A percentile compares a stretch with the other conserved stretches of the same genome.
Conservation (phyloP, 345 rosid genomes). For the Corymbia maculata region DNA sequence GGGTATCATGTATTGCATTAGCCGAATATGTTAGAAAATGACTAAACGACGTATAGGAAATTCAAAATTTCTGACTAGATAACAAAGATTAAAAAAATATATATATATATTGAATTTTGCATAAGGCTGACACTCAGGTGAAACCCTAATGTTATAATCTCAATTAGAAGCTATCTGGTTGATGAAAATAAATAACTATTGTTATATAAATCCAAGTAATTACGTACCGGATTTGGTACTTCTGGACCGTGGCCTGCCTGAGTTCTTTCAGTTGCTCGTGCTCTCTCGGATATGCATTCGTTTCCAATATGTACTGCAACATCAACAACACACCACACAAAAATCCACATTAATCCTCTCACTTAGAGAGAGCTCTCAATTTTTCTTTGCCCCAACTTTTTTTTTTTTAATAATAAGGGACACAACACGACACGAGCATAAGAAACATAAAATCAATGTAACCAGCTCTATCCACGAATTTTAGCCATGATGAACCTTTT, state of each 20-base stretch:
- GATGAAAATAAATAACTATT: background rate
- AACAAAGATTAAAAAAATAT: background rate
- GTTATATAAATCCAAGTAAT: background rate
- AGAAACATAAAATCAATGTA: too few species aligned
- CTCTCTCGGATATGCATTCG: conserved; percentile 41
- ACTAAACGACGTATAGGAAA: background rate
- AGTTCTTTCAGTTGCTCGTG: conserved; percentile 31
- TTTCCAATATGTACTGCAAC: conserved; percentile 26
- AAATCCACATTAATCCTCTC: background rate
- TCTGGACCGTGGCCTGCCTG: conserved; percentile 22
- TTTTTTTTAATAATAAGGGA: too few species aligned
- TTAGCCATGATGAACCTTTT: too few species aligned
- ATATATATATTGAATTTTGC: background rate
- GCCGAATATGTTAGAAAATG: background rate
- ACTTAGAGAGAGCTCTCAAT: background rate
- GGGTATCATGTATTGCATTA: background rate
- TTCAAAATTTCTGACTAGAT: fast-evolving
- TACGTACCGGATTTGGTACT: conserved; percentile 6
- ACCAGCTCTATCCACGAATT: too few species aligned
- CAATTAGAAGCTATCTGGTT: too few species aligned
- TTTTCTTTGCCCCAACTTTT: background rate
- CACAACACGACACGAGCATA: too few species aligned
- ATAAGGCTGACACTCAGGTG: background rate
- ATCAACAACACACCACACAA: background rate
- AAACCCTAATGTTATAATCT: background rate